Evolutionary conservation across 2,329 filamentous ascomycete genomes (phyloP).

Genomic region (Calonectria honghensis): DNA sequence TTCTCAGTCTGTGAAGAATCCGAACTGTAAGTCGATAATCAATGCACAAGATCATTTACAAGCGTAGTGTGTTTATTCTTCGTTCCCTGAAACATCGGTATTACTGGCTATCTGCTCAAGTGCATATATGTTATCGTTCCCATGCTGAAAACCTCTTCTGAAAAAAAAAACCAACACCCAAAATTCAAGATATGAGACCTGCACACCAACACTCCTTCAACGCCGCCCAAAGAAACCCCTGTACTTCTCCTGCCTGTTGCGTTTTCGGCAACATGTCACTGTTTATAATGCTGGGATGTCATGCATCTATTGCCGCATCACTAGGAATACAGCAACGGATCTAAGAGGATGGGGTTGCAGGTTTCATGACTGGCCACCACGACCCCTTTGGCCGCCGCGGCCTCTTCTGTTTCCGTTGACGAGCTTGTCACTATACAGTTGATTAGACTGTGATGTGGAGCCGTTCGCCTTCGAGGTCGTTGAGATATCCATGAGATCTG

Average conservation of each 20-base stretch:
- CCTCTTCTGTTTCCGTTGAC: conserved; percentile 57
- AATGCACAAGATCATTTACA: not conserved
- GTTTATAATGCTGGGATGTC: conserved; percentile 42
- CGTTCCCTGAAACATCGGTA: not conserved
- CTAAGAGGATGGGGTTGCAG: not conserved
- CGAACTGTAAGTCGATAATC: not conserved
- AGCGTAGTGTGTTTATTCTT: not conserved
- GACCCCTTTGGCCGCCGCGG: conserved; percentile 53
- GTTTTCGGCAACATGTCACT: not conserved
- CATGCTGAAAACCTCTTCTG: not conserved
- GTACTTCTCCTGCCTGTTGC: conserved; percentile 25
- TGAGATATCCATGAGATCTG: conserved; percentile 65
- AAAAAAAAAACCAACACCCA: conserved; percentile 2
- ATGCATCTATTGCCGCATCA: not conserved
- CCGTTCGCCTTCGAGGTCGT: conserved; percentile 44
- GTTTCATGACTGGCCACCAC: conserved; percentile 48
- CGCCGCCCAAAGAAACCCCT: conserved; percentile 43
- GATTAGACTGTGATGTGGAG: conserved; percentile 54
- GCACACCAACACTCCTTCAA: conserved; percentile 36
- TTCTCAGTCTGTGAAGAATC: not conserved
- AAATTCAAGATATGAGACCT: not conserved
- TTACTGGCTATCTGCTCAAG: not conserved
- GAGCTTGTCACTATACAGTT: conserved; percentile 73
- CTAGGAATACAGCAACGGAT: conserved; percentile 2
- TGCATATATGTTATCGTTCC: not conserved